Percentiles rank a stretch among this genome's conserved stretches.
Evolutionary conservation across 305 asterid species (phyloP).

Genomic region (Fraxinus albicans): DNA sequence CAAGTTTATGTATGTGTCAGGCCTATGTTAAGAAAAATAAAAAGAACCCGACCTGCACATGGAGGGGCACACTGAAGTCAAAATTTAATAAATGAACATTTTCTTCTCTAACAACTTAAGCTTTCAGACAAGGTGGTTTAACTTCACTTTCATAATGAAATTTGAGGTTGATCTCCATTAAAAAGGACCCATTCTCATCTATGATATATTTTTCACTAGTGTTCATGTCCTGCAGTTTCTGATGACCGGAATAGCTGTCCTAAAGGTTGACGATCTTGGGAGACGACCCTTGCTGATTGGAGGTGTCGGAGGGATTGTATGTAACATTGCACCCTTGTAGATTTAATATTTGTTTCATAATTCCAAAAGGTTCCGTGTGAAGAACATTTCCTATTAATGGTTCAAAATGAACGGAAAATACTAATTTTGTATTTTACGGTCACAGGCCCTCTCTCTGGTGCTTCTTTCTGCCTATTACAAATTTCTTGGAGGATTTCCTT

Average conservation of each 20-base stretch:
- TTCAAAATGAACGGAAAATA: background rate
- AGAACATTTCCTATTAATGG: background rate
- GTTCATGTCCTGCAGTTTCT: constrained; percentile 53
- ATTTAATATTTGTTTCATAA: constrained; percentile 12
- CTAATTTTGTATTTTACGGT: constrained; percentile 13
- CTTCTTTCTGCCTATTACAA: constrained; percentile 96
- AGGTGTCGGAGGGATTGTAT: constrained; percentile 87
- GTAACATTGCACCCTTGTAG: constrained; percentile 28
- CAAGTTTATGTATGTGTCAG: background rate
- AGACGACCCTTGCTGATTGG: constrained; percentile 87
- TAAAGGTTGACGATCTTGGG: constrained; percentile 94
- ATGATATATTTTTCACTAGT: background rate
- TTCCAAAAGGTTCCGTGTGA: constrained; percentile 8
- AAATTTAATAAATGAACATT: background rate
- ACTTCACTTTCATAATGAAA: background rate
- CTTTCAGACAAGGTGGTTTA: background rate
- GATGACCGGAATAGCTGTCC: constrained; percentile 92
- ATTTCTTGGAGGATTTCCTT: constrained; percentile 76
- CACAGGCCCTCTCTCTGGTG: constrained; percentile 81
- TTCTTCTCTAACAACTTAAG: background rate
- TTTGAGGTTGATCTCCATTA: background rate
- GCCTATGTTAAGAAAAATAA: background rate
- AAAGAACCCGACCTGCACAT: background rate
- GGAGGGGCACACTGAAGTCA: background rate
- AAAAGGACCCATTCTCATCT: background rate